These are phyloP conservation scores for Gamarada debralockiae DNA, from an alignment of 495 filamentous ascomycete genomes.

Conservation along the genomic window DNA sequence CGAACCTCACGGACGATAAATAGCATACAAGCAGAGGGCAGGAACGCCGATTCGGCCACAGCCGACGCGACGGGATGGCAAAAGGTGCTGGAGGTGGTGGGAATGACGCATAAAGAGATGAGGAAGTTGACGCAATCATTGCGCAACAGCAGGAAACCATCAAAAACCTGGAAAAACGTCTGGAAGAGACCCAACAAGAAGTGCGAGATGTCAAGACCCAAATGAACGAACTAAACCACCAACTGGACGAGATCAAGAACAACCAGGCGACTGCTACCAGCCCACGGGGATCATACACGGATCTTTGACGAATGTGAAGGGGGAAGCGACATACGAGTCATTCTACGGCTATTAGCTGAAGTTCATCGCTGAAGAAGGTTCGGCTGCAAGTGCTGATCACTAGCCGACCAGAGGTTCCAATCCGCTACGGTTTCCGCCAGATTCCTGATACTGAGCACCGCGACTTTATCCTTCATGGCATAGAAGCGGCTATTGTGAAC, in stretches of 20 bases:
- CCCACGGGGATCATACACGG: neutral
- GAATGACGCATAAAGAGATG: neutral
- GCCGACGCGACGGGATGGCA: constrained; percentile 1
- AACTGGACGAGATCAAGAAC: too few species aligned
- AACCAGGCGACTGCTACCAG: neutral
- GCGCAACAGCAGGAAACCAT: neutral
- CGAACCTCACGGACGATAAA: neutral
- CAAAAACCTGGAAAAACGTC: constrained; percentile 3
- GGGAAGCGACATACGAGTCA: neutral
- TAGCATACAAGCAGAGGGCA: neutral
- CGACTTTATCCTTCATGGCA: too few species aligned
- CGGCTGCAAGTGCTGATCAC: neutral
- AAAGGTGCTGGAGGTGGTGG: constrained; percentile 2
- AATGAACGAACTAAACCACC: too few species aligned
- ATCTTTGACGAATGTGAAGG: neutral
- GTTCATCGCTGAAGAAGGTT: neutral
- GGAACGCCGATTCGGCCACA: neutral
- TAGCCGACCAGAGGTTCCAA: neutral
- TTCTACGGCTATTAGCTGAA: neutral
- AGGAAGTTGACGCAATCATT: constrained; percentile 2
- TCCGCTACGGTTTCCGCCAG: too few species aligned
- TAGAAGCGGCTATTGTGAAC: neutral
- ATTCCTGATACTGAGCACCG: neutral
- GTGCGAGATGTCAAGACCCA: too few species aligned
- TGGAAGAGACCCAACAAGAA: constrained; percentile 3